These are phyloP conservation scores for Pseudocercospora macadamiae DNA, from an alignment of 2,329 filamentous ascomycete species.

Conservation along the genomic window DNA sequence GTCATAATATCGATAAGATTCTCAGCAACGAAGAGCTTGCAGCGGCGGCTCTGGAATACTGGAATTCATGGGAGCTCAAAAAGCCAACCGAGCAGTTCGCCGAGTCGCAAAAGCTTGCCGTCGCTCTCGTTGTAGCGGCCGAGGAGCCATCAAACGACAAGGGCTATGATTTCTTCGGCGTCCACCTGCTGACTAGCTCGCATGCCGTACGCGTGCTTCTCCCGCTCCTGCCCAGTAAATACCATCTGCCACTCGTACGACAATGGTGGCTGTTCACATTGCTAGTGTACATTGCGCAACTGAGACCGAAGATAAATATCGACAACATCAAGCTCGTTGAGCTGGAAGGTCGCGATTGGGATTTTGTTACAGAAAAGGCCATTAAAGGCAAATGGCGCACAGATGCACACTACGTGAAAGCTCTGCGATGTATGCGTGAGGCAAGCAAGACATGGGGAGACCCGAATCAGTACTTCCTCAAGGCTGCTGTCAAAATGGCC, in stretches of 20 bases:
- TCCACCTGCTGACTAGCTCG: conserved; percentile 80
- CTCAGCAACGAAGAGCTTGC: conserved; percentile 73
- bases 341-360: conserved; percentile 71
- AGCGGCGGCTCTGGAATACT: conserved; percentile 76
- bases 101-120: conserved; percentile 63
- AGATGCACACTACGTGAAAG: conserved; percentile 86
- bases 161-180: conserved; percentile 80
- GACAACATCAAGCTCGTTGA: conserved; percentile 64
- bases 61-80: conserved; percentile 80
- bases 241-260: conserved; percentile 73
- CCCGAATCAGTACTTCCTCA: conserved; percentile 65
- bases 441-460: conserved; percentile 76
- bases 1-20: conserved; percentile 67
- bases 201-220: conserved; percentile 88
- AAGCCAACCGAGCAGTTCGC: conserved; percentile 75
- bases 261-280: conserved; percentile 90
- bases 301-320: conserved; percentile 72
- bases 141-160: conserved; percentile 56
- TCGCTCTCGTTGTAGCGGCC: conserved; percentile 61
- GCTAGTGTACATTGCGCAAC: conserved; percentile 73
- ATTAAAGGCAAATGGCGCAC: conserved; percentile 67
- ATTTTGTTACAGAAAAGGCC: conserved; percentile 72
- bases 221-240: conserved; percentile 71
- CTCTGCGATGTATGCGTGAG: conserved; percentile 73
- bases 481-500: conserved; percentile 70